Evolutionary conservation across 1,139 yeast genomes (phyloP).

Genomic region (Suhomyces coccinellae): DNA sequence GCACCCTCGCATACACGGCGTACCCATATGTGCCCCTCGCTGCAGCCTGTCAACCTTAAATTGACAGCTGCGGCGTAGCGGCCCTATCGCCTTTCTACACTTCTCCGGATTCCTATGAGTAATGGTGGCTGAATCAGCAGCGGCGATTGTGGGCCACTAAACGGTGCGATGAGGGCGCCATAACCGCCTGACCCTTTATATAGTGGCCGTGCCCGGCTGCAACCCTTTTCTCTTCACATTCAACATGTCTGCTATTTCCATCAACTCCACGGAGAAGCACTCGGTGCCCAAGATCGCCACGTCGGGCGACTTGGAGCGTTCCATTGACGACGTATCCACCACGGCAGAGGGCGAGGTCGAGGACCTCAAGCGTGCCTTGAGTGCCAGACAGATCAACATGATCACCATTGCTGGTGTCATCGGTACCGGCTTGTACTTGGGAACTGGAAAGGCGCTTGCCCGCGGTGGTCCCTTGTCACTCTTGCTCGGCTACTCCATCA

Average conservation of each 20-base stretch:
- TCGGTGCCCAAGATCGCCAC: constrained; percentile 1
- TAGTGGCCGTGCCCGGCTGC: background rate
- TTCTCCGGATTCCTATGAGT: no score
- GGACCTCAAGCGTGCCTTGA: constrained; percentile 42
- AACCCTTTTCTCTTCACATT: background rate
- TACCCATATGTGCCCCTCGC: background rate
- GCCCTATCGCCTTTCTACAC: no score
- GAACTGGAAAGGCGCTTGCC: constrained; percentile 60
- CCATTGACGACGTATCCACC: constrained; percentile 8
- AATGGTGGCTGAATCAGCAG: no score
- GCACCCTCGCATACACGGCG: background rate
- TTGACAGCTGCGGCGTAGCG: no score
- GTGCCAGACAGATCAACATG: constrained; percentile 59
- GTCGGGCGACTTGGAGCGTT: constrained; percentile 14
- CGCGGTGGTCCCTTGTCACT: constrained; percentile 67
- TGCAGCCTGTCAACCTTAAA: background rate
- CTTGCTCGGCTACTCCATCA: constrained; percentile 55
- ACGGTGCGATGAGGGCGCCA: background rate
- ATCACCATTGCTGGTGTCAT: constrained; percentile 67
- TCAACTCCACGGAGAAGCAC: background rate
- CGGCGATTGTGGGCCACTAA: no score
- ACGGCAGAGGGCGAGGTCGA: constrained; percentile 21
- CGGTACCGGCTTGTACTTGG: constrained; percentile 68
- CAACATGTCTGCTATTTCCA: constrained; percentile 2
- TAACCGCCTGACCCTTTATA: background rate